Base-by-base conservation (phyloP, 805 yeast genomes). In the Saccharomyces mikatae region DNA sequence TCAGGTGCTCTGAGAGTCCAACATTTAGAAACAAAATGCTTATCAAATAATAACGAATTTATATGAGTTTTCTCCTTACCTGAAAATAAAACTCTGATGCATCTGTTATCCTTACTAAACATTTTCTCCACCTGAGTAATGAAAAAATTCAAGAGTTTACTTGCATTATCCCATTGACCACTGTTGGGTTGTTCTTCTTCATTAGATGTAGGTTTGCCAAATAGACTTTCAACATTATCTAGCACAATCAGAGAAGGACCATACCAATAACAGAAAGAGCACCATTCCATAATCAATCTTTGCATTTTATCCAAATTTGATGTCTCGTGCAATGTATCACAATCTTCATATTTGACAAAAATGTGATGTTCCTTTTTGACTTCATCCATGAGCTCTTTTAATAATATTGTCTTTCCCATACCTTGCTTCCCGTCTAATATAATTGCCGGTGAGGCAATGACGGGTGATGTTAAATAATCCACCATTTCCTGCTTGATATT, bases 351-450 rank as follows among this genome's bases (percentile, higher is more conserved):
- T 66, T 62, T 74, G 66, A 61, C 76, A 77, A 11, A 84, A 79
- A 53, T 48, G 2, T 41, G 47, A 41, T 75, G 67, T 2, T 71
- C 64, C 1, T 66, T 51, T 8, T 63, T 56, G 6, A 87, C 62
- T 9, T 62, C 60, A 1, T 70, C 55, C 0, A 75, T 61, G 0
- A 86, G 64, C 27, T 76, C 71, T 3, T 74, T 68, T 14, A 83
- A 63, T 2, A 86, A 57, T 1, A 81, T 69, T 0, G 94, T 74
- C 66, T 92, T 92, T 0, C 98, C 98, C 57, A 89, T 79, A 0
- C 97, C 97, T 1, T 87, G 74, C 24, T 83, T 71, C 0, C 97
- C 98, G 60, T 82, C 78, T 0, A 91, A 62, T 52, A 89, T 70
- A 0, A 82, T 72, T 1, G 92, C 88, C 6, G 6, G 70, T 3